Percentiles rank a stretch among this genome's conserved stretches.
Evolutionary conservation across 495 filamentous ascomycete species (phyloP).

Genomic region (Aspergillus funiculosus): DNA sequence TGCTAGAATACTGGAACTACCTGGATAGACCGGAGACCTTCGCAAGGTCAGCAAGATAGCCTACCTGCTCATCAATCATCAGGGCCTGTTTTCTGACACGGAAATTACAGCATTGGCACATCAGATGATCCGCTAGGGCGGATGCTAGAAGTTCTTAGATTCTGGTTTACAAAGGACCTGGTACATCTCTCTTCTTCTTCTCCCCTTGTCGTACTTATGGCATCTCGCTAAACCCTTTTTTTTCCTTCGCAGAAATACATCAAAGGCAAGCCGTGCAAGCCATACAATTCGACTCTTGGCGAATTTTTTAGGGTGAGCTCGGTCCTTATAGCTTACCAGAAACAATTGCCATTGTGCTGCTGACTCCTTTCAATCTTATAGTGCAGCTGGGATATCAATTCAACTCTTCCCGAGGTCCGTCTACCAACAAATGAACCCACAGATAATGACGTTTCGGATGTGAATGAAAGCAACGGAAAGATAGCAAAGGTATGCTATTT

Average conservation of each 20-base stretch:
- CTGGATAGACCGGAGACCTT: slow-evolving; percentile 94
- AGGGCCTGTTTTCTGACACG: slow-evolving; percentile 34
- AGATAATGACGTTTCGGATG: slow-evolving; percentile 33
- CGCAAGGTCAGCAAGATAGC: slow-evolving; percentile 52
- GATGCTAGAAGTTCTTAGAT: slow-evolving; percentile 86
- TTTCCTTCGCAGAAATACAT: slow-evolving; percentile 80
- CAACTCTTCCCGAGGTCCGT: slow-evolving; percentile 48
- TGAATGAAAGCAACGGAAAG: slow-evolving; percentile 40
- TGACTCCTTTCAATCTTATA: slow-evolving; percentile 28
- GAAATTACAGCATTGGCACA: slow-evolving; percentile 71
- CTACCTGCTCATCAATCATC: slow-evolving; percentile 13
- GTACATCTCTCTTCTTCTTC: slow-evolving; percentile 35
- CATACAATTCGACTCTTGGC: slow-evolving; percentile 94
- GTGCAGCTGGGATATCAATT: slow-evolving; percentile 91
- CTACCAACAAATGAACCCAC: slow-evolving; percentile 30
- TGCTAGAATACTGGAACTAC: slow-evolving; percentile 93
- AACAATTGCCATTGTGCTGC: background rate
- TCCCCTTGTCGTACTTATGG: background rate
- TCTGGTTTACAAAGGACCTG: slow-evolving; percentile 98
- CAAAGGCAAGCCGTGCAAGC: slow-evolving; percentile 97
- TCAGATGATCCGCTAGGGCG: slow-evolving; percentile 85
- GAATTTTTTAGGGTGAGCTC: slow-evolving; percentile 85
- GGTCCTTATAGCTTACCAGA: background rate
- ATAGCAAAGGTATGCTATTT: slow-evolving; percentile 79
- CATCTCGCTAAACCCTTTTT: slow-evolving; percentile 18